Base-by-base conservation (phyloP, 805 yeast species). In the Zygoascus ofunaensis region DNA sequence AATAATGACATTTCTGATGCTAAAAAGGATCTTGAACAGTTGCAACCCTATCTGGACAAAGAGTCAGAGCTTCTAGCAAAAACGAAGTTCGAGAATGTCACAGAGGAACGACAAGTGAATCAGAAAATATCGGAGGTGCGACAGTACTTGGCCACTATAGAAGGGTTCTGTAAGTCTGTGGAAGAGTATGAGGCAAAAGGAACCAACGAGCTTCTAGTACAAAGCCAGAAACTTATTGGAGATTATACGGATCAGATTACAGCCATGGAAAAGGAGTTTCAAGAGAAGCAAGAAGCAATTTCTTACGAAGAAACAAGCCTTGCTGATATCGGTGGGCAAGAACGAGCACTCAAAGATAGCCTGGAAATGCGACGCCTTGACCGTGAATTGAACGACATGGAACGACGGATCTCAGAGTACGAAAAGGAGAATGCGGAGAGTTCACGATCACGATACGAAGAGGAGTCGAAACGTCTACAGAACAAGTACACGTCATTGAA, bases 311-410 rank as follows among this genome's bases (percentile, higher is more conserved):
- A 69, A 43, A 65, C 60, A 41, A 69, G 64, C 39, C 54, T 79
- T 1, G 65, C 63, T n/a, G 82, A 83, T 49, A 73, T 83, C 1
- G 71, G 72, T 26, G 74, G 72, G 42, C 74, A 77, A 41, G 79
- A 81, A 52, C 73, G 86, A 24, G 77, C 77, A 45, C 64, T 86
- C 5, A 65, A 75, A 30, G 79, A 80, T 37, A 85, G 82, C 49
- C 54, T 85, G 28, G 85, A 81, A 48, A 65, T 79, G 12, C 60
- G 80, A 10, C 64, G 65, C 4, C 55, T 78, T 23, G 63, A 66
- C 17, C 44, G 39, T 1, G 73, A 77, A 43, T 52, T 74, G 0
- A 55, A 52, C 0, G 54, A 55, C 1, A 59, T 72, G 4, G 69
- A 69, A 8, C 41, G 52, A 0, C 66, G 69, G 15, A 68, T 84